Conservation (phyloP, 2,329 filamentous ascomycete genomes). For the Neofusicoccum laricinum region DNA sequence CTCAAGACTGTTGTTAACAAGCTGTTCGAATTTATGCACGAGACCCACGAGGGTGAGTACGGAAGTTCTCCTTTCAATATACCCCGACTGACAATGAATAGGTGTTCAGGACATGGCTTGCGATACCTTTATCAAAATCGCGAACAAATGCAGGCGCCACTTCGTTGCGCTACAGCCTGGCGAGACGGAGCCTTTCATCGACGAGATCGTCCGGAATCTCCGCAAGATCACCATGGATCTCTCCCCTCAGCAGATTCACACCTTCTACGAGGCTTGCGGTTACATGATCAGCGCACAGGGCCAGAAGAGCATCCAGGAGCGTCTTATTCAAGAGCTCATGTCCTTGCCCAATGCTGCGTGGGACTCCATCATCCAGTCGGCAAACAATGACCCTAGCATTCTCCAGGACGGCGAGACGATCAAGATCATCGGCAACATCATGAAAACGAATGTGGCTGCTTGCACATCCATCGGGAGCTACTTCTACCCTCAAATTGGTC, state of each 20-base stretch:
- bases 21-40: constrained; percentile 99
- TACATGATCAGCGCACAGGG: constrained; percentile 99
- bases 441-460: constrained; percentile 99
- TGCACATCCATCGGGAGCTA: constrained; percentile 95
- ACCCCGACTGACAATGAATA: constrained; percentile 28
- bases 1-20: constrained; percentile 99
- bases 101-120: constrained; percentile 99
- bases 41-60: constrained; percentile 84
- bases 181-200: constrained; percentile 93
- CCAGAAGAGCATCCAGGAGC: constrained; percentile 89
- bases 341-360: constrained; percentile 88
- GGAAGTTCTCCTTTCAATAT: not conserved
- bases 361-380: constrained; percentile 89
- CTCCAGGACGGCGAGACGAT: constrained; percentile 92
- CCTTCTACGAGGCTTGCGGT: constrained; percentile 97
- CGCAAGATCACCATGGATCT: constrained; percentile 94
- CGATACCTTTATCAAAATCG: constrained; percentile 99
- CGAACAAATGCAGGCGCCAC: constrained; percentile 94
- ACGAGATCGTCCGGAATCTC: constrained; percentile 95
- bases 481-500: constrained; percentile 96
- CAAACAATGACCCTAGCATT: constrained; percentile 79
- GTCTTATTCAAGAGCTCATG: constrained; percentile 90
- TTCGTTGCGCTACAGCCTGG: constrained; percentile 95
- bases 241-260: constrained; percentile 95
- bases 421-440: constrained; percentile 98